phyloP scores from a whole-genome alignment of 257 asterid species.

The Linderniella brevidens region DNA sequence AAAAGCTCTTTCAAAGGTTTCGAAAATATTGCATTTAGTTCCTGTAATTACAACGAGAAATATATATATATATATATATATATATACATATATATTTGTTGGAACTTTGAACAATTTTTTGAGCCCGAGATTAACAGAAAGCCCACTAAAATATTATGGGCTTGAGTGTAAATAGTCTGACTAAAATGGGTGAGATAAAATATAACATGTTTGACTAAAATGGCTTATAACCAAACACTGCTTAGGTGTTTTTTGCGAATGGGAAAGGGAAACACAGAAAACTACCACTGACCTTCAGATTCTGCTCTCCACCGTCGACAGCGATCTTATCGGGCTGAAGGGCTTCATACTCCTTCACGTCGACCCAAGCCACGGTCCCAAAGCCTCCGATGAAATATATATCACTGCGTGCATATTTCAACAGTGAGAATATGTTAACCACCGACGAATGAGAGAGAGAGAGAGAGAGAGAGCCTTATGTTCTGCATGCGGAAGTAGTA shows the following conservation, averaged over 20 bases:
- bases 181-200: too few relatives aligned
- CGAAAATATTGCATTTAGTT: slow-evolving; percentile 65
- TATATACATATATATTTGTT: too few relatives aligned
- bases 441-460: too few relatives aligned
- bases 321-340: slow-evolving; percentile 85
- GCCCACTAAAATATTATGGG: too few relatives aligned
- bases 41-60: too few relatives aligned
- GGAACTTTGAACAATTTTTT: too few relatives aligned
- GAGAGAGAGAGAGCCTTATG: slow-evolving; percentile 39
- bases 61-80: too few relatives aligned
- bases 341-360: slow-evolving; percentile 75
- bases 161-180: too few relatives aligned
- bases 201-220: too few relatives aligned
- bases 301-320: slow-evolving; percentile 84
- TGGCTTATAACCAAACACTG: not conserved
- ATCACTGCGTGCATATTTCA: slow-evolving; percentile 81
- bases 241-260: not conserved
- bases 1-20: slow-evolving; percentile 76
- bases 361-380: slow-evolving; percentile 97
- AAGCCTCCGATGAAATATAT: slow-evolving; percentile 94
- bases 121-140: too few relatives aligned
- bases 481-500: slow-evolving; percentile 89
- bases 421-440: too few relatives aligned
- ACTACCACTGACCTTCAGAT: slow-evolving; percentile 45
- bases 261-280: not conserved